Base-by-base conservation (phyloP, 2,329 filamentous ascomycete species). In the Aspergillus brunneoviolaceus region DNA sequence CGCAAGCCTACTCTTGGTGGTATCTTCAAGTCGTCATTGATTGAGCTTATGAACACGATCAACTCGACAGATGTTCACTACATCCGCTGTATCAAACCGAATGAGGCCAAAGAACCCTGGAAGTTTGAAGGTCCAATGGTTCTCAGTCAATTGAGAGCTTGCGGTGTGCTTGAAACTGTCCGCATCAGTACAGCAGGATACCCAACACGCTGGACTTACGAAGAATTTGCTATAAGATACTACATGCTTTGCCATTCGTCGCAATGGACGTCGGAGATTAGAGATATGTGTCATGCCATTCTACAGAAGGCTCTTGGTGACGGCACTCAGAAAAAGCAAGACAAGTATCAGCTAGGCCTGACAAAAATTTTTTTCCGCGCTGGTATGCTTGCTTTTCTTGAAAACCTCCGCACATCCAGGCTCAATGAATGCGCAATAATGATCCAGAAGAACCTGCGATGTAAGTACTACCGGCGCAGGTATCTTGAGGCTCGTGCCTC, bases 361-460 rank as follows among this genome's bases (percentile, higher is more conserved):
- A 98, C 94, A 55, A 99, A 99, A 81, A 97, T 99, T 74, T 99
- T 99, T 81, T 99, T 99, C 87, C 90, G 95, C 62, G 95, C 95
- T 58, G 95, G 95, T 77, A 99, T 99, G 95, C 88, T 99, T 69
- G 95, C 95, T 6, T 97, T 97, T 80, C 82, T 99, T 54, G 95
- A 99, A 79, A 97, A 97, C 67, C 83, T 97, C 65, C 88, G 95
- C 60, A 97, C 95, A 12, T 91, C 84, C 66, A 88, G 93, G 60
- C 84, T 99, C 73, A 98, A 96, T 74, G 90, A 92, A 67, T 96
- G 93, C 67, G 95, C 95, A 12, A 91, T 96, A 69, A 90, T 99
- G 87, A 99, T 99, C 59, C 95, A 99, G 78, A 99, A 99, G 87
- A 99, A 99, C 72, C 80, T 99, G 58, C 90, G 88, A 65, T 92